Base-by-base conservation (phyloP, 805 yeast species). In the Candida hispaniensis region DNA sequence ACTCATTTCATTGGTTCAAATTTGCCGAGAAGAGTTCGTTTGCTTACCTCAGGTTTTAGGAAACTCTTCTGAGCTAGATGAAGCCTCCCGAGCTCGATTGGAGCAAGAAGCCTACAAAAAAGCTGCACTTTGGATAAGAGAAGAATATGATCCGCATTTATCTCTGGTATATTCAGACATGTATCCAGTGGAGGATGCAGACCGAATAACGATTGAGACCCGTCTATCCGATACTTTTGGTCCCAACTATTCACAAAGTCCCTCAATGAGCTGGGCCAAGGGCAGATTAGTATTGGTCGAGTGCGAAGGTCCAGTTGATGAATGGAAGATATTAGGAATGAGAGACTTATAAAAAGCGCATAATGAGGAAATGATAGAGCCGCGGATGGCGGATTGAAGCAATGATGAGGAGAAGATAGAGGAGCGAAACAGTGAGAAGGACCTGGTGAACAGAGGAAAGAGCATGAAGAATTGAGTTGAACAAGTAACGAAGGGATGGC, bases 141-240 rank as follows among this genome's bases (percentile, higher is more conserved):
- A 55, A 4, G 77, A 73, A 35, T 80, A 62, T 49, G 71, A 69
- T 34, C 93, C 93, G 1, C 93, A 80, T 51, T 59, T 80, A 11
- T 75, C 85, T 6, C 55, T 80, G 38, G 73, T 73, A 4, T 80
- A 80, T 52, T 73, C 83, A 7, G 67, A 72, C 40, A 51, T 68
- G 16, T 66, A 70, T 44, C 82, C 81, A 7, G 67, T 81, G 9
- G 75, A 75, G 43, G 75, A 66, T 47, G 85, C 86, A 1, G 59
- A 71, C 39, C 63, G 72, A 53, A 63, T 73, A 30, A 72, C 79
- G 2, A 68, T 79, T 18, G 70, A 69, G 40, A 73, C 75, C 8
- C 57, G 88, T 44, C 65, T 79, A 4, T 71, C 67, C 47, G 88
- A 79, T 50, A 67, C 71, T 23, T 61, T 79, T 45, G 75, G 73